These are phyloP conservation scores for Boletus reticuloceps DNA, from an alignment of 768 basidiomycete species.

Conservation along the genomic window DNA sequence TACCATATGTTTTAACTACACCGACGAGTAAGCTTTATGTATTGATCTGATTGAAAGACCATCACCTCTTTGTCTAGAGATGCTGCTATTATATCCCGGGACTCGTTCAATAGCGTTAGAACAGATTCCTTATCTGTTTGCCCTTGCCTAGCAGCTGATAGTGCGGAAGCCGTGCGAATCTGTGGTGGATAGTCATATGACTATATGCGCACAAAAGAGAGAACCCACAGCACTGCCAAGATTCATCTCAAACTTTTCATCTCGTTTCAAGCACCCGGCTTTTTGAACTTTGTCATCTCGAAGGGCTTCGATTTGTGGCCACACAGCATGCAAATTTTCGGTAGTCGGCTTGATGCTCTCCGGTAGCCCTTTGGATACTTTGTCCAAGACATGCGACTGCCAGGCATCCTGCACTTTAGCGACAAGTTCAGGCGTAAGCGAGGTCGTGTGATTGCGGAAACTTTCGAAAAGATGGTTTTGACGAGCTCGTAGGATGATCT, in stretches of 20 bases:
- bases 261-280: slow-evolving; percentile 64
- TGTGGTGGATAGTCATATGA: slow-evolving; percentile 18
- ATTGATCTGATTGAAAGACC: slow-evolving; percentile 8
- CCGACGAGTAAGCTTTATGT: slow-evolving; percentile 6
- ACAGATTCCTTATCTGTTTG: slow-evolving; percentile 44
- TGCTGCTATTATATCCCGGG: slow-evolving; percentile 72
- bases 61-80: slow-evolving; percentile 72
- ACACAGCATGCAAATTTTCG: slow-evolving; percentile 51
- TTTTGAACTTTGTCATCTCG: slow-evolving; percentile 62
- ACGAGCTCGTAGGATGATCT: slow-evolving; percentile 94
- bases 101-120: slow-evolving; percentile 62
- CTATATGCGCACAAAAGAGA: slow-evolving; percentile 6
- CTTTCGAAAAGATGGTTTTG: slow-evolving; percentile 70
- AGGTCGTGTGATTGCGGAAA: slow-evolving; percentile 52
- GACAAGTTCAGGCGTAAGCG: slow-evolving; percentile 59
- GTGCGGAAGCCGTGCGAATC: slow-evolving; percentile 54
- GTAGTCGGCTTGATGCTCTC: slow-evolving; percentile 42
- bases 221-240: slow-evolving; percentile 69
- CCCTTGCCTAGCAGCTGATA: slow-evolving; percentile 49
- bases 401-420: slow-evolving; percentile 60
- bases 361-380: slow-evolving; percentile 64
- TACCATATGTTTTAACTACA: slow-evolving; percentile 73
- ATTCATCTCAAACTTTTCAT: slow-evolving; percentile 94
- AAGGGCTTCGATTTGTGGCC: slow-evolving; percentile 53
- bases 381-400: slow-evolving; percentile 57